These are phyloP conservation scores for Carallia brachiata DNA, from an alignment of 345 rosid species.

Conservation along the genomic window DNA sequence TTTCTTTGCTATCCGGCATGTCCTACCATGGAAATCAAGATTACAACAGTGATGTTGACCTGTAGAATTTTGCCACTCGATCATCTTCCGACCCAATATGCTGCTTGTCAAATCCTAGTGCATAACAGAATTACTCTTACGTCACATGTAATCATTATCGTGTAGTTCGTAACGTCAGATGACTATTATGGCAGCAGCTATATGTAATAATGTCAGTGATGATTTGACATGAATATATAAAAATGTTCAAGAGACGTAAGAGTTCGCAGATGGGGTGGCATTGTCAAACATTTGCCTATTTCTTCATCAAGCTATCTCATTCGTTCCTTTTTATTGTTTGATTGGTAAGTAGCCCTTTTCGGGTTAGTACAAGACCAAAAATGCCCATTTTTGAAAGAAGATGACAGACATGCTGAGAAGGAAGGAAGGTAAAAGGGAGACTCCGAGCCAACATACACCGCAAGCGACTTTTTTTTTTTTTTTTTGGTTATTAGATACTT, in stretches of 20 bases:
- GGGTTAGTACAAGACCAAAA: no score
- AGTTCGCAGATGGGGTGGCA: conserved; percentile 32
- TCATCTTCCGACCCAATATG: conserved; percentile 36
- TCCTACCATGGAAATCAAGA: conserved; percentile 39
- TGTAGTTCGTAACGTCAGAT: conserved; percentile 36
- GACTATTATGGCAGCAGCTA: conserved; percentile 39
- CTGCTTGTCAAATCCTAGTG: conserved; percentile 41
- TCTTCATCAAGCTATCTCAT: no score
- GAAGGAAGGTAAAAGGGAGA: no score
- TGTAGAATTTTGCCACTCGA: conserved; percentile 40
- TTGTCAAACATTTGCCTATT: conserved; percentile 32
- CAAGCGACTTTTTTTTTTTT: no score
- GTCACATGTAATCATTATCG: conserved; percentile 29
- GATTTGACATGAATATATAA: conserved; percentile 12
- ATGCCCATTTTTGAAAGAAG: no score
- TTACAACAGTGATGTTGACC: conserved; percentile 44
- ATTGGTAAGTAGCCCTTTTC: no score
- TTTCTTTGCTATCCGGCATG: conserved; percentile 26
- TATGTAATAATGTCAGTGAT: conserved; percentile 30
- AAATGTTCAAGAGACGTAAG: not conserved
- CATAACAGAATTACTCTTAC: conserved; percentile 27
- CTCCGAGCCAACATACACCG: no score
- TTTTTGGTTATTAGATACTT: no score
- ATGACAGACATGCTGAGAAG: no score
- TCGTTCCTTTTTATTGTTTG: no score